Percentiles rank a stretch among this genome's conserved stretches.
These are phyloP conservation scores for Craterostigma plantagineum DNA, from an alignment of 257 asterid genomes.

Conservation along the genomic window DNA sequence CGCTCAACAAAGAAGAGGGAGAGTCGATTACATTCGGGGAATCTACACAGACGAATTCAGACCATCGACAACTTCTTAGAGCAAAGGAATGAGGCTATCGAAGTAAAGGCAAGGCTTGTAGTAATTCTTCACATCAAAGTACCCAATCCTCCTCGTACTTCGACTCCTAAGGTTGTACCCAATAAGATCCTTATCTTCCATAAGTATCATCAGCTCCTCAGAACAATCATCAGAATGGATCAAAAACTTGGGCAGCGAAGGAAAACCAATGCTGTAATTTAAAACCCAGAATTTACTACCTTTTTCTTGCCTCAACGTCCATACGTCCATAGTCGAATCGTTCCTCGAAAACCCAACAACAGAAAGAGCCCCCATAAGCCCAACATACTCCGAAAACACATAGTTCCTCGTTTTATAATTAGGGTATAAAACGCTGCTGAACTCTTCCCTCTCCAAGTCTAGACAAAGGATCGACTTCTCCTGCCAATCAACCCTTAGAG, in stretches of 20 bases:
- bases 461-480: constrained; percentile 22
- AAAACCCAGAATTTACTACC: constrained; percentile 16
- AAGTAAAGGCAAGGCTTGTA: constrained; percentile 19
- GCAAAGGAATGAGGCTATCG: constrained; percentile 13
- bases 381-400: constrained; percentile 17
- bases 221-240: constrained; percentile 16
- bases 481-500: constrained; percentile 18
- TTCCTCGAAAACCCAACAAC: constrained; percentile 22
- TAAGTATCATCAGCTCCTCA: constrained; percentile 25
- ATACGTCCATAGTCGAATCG: constrained; percentile 19
- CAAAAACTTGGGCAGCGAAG: constrained; percentile 20
- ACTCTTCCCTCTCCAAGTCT: constrained; percentile 19
- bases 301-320: constrained; percentile 16
- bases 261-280: constrained; percentile 17
- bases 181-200: constrained; percentile 22
- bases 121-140: constrained; percentile 17
- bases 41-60: too few species aligned
- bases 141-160: constrained; percentile 11
- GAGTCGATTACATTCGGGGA: too few species aligned
- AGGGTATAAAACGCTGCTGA: constrained; percentile 17
- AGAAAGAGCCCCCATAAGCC: constrained; percentile 17
- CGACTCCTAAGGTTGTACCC: constrained; percentile 13
- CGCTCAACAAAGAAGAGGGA: too few species aligned
- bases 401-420: constrained; percentile 9
- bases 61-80: too few species aligned